Evolutionary conservation across 73 alveolate species (phyloP).

Genomic region (Symbiodinium pilosum): DNA sequence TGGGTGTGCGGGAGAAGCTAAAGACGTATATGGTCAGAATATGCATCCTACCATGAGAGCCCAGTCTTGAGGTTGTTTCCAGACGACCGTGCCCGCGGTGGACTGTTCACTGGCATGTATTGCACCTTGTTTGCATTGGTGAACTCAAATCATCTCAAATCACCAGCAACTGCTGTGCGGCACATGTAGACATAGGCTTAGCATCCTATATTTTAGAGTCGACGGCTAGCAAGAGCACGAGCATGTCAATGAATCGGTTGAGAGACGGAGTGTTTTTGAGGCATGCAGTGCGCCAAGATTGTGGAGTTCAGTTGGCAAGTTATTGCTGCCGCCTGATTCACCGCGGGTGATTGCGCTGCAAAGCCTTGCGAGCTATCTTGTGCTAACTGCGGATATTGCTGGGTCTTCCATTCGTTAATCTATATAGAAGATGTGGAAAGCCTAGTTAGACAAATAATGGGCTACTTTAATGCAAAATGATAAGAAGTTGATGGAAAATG

Average conservation of each 20-base stretch:
- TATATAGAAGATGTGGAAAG: background rate
- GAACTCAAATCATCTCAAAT: too few relatives aligned
- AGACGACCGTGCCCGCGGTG: background rate
- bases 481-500: too few relatives aligned
- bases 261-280: background rate
- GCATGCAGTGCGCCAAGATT: background rate
- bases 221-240: background rate
- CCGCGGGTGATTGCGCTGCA: background rate
- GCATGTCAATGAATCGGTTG: background rate
- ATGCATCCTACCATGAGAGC: too few relatives aligned
- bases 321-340: background rate
- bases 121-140: background rate
- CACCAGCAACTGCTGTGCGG: too few relatives aligned
- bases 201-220: background rate
- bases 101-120: background rate
- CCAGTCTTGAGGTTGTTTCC: background rate
- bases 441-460: background rate
- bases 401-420: too few relatives aligned
- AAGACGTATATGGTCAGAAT: too few relatives aligned
- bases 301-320: background rate
- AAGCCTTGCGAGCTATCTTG: background rate
- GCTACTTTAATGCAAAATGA: background rate
- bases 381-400: background rate
- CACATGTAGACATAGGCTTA: background rate
- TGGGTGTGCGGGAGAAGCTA: too few relatives aligned